These are phyloP conservation scores for Trichoderma aggressivum DNA, from an alignment of 2,329 filamentous ascomycete genomes.

Conservation along the genomic window DNA sequence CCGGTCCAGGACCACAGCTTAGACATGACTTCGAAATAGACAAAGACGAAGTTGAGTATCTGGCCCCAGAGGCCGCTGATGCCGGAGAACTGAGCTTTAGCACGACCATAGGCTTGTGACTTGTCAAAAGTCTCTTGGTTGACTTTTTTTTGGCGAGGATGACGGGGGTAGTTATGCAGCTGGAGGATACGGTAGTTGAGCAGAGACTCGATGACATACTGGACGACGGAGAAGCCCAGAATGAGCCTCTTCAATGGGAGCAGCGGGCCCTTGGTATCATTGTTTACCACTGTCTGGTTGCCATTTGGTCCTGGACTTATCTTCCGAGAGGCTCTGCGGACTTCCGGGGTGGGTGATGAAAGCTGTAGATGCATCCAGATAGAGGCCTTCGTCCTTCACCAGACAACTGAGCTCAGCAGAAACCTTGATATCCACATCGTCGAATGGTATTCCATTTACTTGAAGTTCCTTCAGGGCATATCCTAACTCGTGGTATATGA, in stretches of 20 bases:
- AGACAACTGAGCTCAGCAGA: slow-evolving; percentile 48
- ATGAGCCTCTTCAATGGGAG: slow-evolving; percentile 99
- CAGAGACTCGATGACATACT: slow-evolving; percentile 87
- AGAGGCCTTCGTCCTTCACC: slow-evolving; percentile 52
- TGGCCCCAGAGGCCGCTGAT: slow-evolving; percentile 78
- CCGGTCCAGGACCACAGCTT: slow-evolving; percentile 86
- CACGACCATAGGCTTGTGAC: slow-evolving; percentile 91
- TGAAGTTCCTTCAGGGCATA: slow-evolving; percentile 52
- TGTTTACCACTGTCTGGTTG: neutral
- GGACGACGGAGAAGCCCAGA: slow-evolving; percentile 86
- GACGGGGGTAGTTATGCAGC: slow-evolving; percentile 73
- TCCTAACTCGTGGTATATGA: slow-evolving; percentile 52
- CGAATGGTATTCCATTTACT: slow-evolving; percentile 50
- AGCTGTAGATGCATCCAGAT: slow-evolving; percentile 45
- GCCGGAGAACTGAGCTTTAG: slow-evolving; percentile 88
- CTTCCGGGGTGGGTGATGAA: slow-evolving; percentile 41
- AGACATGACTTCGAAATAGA: slow-evolving; percentile 87
- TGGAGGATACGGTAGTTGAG: slow-evolving; percentile 85
- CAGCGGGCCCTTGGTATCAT: slow-evolving; percentile 53
- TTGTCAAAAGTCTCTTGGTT: slow-evolving; percentile 90
- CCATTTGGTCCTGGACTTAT: slow-evolving; percentile 14
- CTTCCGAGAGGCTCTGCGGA: slow-evolving; percentile 41
- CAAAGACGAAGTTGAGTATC: slow-evolving; percentile 82
- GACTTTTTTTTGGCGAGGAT: slow-evolving; percentile 85
- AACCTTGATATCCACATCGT: slow-evolving; percentile 48